phyloP scores from a whole-genome alignment of 1,284 basidiomycete species.

The Fomitopsis palustris region DNA sequence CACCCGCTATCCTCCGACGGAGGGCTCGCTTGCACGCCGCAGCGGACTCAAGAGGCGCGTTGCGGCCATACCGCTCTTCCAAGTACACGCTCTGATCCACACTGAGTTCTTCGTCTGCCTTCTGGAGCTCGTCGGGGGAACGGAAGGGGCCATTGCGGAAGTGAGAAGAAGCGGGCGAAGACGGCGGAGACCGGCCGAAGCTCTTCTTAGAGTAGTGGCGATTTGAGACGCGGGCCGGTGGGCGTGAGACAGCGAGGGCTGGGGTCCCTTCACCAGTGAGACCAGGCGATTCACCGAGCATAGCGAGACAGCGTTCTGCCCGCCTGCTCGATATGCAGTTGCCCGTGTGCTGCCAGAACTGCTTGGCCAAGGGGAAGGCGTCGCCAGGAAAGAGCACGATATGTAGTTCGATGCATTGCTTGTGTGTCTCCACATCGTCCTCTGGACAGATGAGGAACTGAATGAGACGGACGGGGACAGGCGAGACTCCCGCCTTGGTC shows the following conservation, averaged over 20 bases:
- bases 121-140: slow-evolving; percentile 8
- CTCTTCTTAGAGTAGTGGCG: slow-evolving; percentile 60
- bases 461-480: slow-evolving; percentile 61
- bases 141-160: slow-evolving; percentile 2
- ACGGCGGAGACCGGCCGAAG: slow-evolving; percentile 18
- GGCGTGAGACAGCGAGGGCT: slow-evolving; percentile 27
- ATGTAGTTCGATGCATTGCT: slow-evolving; percentile 56
- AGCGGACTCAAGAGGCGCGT: slow-evolving; percentile 76
- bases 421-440: slow-evolving; percentile 31
- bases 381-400: slow-evolving; percentile 78
- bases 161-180: slow-evolving; percentile 11
- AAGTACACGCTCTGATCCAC: slow-evolving; percentile 62
- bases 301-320: slow-evolving; percentile 78
- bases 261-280: slow-evolving; percentile 24
- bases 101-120: slow-evolving; percentile 34
- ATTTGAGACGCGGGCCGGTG: slow-evolving; percentile 46
- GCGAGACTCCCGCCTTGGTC: slow-evolving; percentile 29
- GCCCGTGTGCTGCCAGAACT: slow-evolving; percentile 97
- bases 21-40: slow-evolving; percentile 83
- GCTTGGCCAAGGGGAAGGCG: slow-evolving; percentile 72
- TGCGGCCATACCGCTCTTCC: slow-evolving; percentile 95
- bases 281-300: slow-evolving; percentile 37
- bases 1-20: slow-evolving; percentile 86
- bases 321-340: slow-evolving; percentile 86
- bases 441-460: slow-evolving; percentile 73